Evolutionary conservation across 1,284 basidiomycete genomes (phyloP).

Genomic region (Rhodotorula sp.): DNA sequence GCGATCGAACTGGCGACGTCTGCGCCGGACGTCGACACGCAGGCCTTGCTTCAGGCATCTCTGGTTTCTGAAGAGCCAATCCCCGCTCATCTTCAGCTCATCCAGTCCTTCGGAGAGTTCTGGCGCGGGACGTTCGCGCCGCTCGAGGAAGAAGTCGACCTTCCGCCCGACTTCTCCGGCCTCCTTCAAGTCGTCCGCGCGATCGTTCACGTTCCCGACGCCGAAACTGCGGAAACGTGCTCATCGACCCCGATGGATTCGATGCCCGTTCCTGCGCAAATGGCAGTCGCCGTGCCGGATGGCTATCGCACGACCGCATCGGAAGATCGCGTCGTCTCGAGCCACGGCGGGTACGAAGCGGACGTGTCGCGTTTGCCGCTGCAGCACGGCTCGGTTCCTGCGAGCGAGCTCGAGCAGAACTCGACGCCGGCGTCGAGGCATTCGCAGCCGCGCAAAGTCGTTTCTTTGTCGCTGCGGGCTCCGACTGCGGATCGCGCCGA

Average conservation of each 20-base stretch:
- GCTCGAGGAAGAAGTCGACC: background rate
- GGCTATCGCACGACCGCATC: background rate
- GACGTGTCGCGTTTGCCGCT: background rate
- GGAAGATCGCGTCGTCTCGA: background rate
- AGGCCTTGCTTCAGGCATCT: slow-evolving; percentile 9
- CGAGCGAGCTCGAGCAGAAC: background rate
- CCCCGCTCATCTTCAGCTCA: slow-evolving; percentile 1
- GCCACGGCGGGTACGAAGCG: slow-evolving; percentile 11
- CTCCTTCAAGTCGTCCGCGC: slow-evolving; percentile 2
- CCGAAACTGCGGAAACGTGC: background rate
- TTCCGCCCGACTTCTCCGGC: slow-evolving; percentile 8
- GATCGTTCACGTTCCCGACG: background rate
- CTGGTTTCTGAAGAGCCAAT: background rate
- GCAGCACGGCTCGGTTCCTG: background rate
- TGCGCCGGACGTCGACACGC: slow-evolving; percentile 10
- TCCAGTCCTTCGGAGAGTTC: slow-evolving; percentile 17
- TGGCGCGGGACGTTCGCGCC: slow-evolving; percentile 17
- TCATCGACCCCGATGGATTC: background rate
- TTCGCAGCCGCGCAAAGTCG: background rate
- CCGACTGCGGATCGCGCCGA: background rate
- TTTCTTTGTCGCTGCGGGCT: slow-evolving; percentile 7
- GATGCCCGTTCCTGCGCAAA: background rate
- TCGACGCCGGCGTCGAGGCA: background rate
- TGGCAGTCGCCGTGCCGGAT: background rate
- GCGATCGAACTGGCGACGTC: background rate